phyloP scores from a whole-genome alignment of 169 alveolate genomes.

The Plasmodium yoelii region DNA sequence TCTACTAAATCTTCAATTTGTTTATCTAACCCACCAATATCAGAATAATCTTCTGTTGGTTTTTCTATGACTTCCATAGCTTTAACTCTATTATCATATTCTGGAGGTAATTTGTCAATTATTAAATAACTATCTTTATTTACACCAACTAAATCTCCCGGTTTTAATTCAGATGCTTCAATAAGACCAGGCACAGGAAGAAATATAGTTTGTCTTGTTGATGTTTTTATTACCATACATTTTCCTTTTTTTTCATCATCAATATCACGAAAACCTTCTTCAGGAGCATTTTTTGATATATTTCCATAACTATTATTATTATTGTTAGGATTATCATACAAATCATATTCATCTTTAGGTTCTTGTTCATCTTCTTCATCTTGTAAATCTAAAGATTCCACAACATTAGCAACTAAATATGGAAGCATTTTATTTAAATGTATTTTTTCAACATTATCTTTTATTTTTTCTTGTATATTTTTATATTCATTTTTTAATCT shows the following conservation, averaged over 20 bases:
- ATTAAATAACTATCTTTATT: constrained; percentile 98
- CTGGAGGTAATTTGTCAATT: constrained; percentile 99
- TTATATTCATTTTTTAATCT: constrained; percentile 91
- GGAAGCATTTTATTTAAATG: constrained; percentile 98
- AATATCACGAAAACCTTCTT: constrained; percentile 73
- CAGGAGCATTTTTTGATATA: background rate
- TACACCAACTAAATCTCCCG: constrained; percentile 98
- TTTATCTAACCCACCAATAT: constrained; percentile 99
- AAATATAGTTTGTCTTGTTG: constrained; percentile 97
- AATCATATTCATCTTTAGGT: constrained; percentile 52
- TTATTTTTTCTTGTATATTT: constrained; percentile 89
- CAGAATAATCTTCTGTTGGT: constrained; percentile 99
- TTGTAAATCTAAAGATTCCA: constrained; percentile 87
- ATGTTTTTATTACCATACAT: constrained; percentile 93
- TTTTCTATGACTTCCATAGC: constrained; percentile 99
- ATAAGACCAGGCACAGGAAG: constrained; percentile 99
- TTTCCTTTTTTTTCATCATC: constrained; percentile 87
- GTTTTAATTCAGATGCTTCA: constrained; percentile 92
- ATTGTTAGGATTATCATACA: constrained; percentile 15
- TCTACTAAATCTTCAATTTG: constrained; percentile 99
- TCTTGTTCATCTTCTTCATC: constrained; percentile 70
- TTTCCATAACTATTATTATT: constrained; percentile 7
- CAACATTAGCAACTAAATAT: constrained; percentile 98
- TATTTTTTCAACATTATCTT: constrained; percentile 95
- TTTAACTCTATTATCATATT: constrained; percentile 98